Base-by-base conservation (phyloP, 1,139 yeast species). In the Blastobotrys serpentis region DNA sequence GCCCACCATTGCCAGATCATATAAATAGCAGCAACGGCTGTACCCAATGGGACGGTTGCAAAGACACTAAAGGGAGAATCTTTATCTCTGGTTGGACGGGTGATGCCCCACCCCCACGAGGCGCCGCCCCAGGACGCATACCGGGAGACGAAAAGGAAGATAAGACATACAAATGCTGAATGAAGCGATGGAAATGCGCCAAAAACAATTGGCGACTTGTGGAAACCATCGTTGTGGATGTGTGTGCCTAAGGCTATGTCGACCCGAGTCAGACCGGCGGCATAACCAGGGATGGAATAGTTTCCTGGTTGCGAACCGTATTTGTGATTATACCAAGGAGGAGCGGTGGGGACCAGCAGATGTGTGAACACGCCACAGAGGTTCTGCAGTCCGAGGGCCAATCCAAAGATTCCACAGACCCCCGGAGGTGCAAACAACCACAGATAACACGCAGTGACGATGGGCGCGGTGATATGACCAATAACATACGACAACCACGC, bases 121-220 rank as follows among this genome's bases (percentile, higher is more conserved):
- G 39, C 22, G n/a, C 48, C 44, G 71, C 8, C 66, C 74, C 75
- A 73, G 51, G 63, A 69, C 51, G 69, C 56, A 52, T 70, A 69
- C 51, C 71, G 66, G 48, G 72, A 58, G 49, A 77, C 62, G 58
- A 76, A 75, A 51, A 77, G 67, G 54, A 76, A 74, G 42, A 77
- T 75, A 61, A 77, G 76, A 49, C 76, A 74, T 1, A 83, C 83
- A 75, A 79, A 78, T 21, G 84, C 84, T 5, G 83, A 77, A 63
- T 82, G 87, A 49, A 82, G 67, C 1, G 84, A 79, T 1, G 87
- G 87, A 39, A 81, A 71, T 0, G 86, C 86, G 5, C 87, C 87
- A 68, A 82, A 82, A 18, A 82, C 87, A 48, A 81, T 81, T 10
- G 87, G 86, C 14, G 81, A 75, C 57, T 76, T 75, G 62, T 81